Conservation (phyloP, 805 yeast species). For the Yamadazyma scolyti region DNA sequence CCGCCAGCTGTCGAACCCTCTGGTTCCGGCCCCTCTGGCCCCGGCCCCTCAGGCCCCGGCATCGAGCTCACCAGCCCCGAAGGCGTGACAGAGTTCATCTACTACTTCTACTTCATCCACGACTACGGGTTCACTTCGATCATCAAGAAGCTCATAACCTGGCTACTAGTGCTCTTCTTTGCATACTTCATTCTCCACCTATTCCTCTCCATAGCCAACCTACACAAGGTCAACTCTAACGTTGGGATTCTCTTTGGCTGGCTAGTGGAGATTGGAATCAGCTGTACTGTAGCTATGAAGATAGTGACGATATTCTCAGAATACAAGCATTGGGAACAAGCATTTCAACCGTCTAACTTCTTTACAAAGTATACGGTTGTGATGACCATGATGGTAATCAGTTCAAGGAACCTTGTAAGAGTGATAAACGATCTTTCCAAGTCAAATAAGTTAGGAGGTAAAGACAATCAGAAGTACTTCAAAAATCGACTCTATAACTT, state of each 20-base stretch:
- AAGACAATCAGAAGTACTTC: conserved; percentile 9
- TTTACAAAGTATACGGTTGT: conserved; percentile 20
- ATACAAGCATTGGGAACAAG: conserved; percentile 19
- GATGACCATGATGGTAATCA: conserved; percentile 21
- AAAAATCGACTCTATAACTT: conserved; percentile 22
- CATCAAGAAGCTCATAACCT: conserved; percentile 1
- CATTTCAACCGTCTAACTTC: conserved; percentile 24
- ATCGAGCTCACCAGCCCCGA: conserved; percentile 4
- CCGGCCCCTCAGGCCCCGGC: not conserved
- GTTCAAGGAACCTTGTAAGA: conserved; percentile 26
- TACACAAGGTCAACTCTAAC: conserved; percentile 30
- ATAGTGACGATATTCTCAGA: conserved; percentile 15
- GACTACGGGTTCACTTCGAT: conserved; percentile 3
- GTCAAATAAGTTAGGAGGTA: too few species aligned
- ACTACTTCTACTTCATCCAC: conserved; percentile 5
- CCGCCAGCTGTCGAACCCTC: too few species aligned
- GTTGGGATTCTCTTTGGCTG: conserved; percentile 36
- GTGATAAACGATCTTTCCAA: conserved; percentile 25
- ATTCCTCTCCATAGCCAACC: conserved; percentile 29
- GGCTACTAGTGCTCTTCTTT: conserved; percentile 1
- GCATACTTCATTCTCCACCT: conserved; percentile 15
- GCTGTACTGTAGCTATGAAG: conserved; percentile 25
- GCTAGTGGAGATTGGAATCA: conserved; percentile 22
- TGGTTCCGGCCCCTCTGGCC: too few species aligned
- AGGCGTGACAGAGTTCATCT: conserved; percentile 15